Percentiles rank a stretch among this genome's conserved stretches.
These are phyloP conservation scores for Ceratocystis smalleyi DNA, from an alignment of 2,329 filamentous ascomycete genomes.

Conservation along the genomic window DNA sequence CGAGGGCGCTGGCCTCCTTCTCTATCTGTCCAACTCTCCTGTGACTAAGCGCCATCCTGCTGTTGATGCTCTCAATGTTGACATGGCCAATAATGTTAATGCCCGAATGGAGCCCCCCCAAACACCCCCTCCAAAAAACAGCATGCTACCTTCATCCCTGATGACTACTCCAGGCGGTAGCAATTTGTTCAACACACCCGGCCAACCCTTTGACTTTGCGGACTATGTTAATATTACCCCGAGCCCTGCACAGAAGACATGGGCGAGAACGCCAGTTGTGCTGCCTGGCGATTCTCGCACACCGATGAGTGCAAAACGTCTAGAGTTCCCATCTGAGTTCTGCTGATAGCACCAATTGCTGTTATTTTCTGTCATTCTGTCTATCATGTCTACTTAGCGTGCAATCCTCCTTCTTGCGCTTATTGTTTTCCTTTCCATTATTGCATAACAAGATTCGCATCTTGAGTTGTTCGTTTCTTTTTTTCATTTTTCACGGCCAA, in stretches of 20 bases:
- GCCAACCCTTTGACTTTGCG: slow-evolving; percentile 75
- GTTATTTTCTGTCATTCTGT: slow-evolving; percentile 9
- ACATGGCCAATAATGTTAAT: slow-evolving; percentile 41
- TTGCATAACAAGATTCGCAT: neutral
- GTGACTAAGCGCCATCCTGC: slow-evolving; percentile 39
- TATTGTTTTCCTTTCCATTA: neutral
- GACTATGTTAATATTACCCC: slow-evolving; percentile 97
- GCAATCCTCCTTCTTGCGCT: neutral
- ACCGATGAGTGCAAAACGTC: slow-evolving; percentile 14
- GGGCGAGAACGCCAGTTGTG: slow-evolving; percentile 48
- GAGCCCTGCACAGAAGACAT: slow-evolving; percentile 71
- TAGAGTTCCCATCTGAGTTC: slow-evolving; percentile 16
- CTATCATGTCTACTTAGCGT: neutral
- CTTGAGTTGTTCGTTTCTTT: neutral
- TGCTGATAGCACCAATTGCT: slow-evolving; percentile 9
- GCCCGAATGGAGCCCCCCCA: slow-evolving; percentile 51
- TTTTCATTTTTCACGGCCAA: slow-evolving; percentile 1
- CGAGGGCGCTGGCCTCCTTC: slow-evolving; percentile 64
- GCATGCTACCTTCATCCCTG: slow-evolving; percentile 63
- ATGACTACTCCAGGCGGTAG: slow-evolving; percentile 71
- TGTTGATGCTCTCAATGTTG: slow-evolving; percentile 5
- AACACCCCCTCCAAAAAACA: slow-evolving; percentile 54
- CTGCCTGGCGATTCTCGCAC: slow-evolving; percentile 43
- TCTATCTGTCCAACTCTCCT: slow-evolving; percentile 82
- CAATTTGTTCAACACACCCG: slow-evolving; percentile 60